A percentile compares a stretch with the other conserved stretches of the same genome.
These are phyloP conservation scores for Azolla pinnata DNA, from an alignment of 75 land plant species.

Conservation along the genomic window DNA sequence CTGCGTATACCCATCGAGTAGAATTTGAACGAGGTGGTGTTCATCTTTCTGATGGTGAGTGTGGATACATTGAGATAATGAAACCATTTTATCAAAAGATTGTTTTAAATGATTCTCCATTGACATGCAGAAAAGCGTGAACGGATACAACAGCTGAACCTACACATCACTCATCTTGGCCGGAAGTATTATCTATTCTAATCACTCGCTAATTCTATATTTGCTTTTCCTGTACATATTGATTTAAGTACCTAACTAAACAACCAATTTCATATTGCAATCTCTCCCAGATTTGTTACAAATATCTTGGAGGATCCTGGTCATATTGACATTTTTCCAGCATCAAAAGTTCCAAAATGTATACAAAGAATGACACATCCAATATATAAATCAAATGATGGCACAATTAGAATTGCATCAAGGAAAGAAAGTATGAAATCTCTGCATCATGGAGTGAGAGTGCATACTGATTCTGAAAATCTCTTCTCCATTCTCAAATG, in stretches of 20 bases:
- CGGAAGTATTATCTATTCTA: conserved; percentile 44
- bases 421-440: background rate
- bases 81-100: background rate
- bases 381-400: conserved; percentile 18
- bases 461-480: conserved; percentile 58
- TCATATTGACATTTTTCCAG: conserved; percentile 76
- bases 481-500: conserved; percentile 66
- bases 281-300: conserved; percentile 43
- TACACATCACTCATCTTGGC: conserved; percentile 64
- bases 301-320: conserved; percentile 68
- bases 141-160: conserved; percentile 60
- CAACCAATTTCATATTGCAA: background rate
- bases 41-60: conserved; percentile 64
- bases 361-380: conserved; percentile 36
- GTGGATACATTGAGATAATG: background rate
- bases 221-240: conserved; percentile 3
- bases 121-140: conserved; percentile 56
- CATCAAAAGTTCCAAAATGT: conserved; percentile 59
- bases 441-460: conserved; percentile 44
- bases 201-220: background rate
- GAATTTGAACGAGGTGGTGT: conserved; percentile 99
- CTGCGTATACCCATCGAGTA: conserved; percentile 56
- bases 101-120: background rate
- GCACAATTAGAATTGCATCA: conserved; percentile 10
- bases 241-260: background rate